Conservation (phyloP, 1,284 basidiomycete genomes). For the Irpex lacteus region DNA sequence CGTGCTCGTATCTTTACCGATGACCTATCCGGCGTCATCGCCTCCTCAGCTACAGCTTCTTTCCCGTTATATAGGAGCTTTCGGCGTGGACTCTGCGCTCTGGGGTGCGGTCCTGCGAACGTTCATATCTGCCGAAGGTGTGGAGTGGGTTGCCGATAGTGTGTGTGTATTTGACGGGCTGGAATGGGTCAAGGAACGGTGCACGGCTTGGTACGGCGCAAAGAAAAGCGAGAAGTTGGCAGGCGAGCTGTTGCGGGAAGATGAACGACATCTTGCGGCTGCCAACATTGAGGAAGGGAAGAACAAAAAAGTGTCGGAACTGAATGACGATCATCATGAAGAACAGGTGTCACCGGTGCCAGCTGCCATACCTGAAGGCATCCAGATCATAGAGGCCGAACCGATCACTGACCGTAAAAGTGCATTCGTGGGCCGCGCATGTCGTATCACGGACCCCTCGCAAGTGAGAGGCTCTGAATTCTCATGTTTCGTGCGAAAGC, state of each 20-base stretch:
- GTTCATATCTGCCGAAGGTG: slow-evolving; percentile 74
- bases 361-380: slow-evolving; percentile 50
- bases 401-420: slow-evolving; percentile 84
- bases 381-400: slow-evolving; percentile 66
- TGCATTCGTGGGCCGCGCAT: slow-evolving; percentile 80
- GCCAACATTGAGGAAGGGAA: slow-evolving; percentile 15
- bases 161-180: slow-evolving; percentile 90
- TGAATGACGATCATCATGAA: slow-evolving; percentile 6
- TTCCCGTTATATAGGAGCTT: slow-evolving; percentile 83
- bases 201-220: slow-evolving; percentile 69
- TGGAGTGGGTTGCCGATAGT: slow-evolving; percentile 70
- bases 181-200: slow-evolving; percentile 71
- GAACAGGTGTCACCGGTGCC: slow-evolving; percentile 15
- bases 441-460: slow-evolving; percentile 72
- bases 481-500: background rate
- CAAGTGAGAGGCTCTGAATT: slow-evolving; percentile 47
- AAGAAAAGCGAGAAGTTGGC: slow-evolving; percentile 54
- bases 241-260: slow-evolving; percentile 58
- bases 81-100: slow-evolving; percentile 64
- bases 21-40: slow-evolving; percentile 65
- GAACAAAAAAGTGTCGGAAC: slow-evolving; percentile 14
- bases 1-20: slow-evolving; percentile 73
- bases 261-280: slow-evolving; percentile 34
- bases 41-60: slow-evolving; percentile 85
- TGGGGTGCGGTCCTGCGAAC: slow-evolving; percentile 81